A percentile compares a stretch with the other conserved stretches of the same genome.
Evolutionary conservation across 2,329 filamentous ascomycete species (phyloP).

Genomic region (Paradendryphiella salina): DNA sequence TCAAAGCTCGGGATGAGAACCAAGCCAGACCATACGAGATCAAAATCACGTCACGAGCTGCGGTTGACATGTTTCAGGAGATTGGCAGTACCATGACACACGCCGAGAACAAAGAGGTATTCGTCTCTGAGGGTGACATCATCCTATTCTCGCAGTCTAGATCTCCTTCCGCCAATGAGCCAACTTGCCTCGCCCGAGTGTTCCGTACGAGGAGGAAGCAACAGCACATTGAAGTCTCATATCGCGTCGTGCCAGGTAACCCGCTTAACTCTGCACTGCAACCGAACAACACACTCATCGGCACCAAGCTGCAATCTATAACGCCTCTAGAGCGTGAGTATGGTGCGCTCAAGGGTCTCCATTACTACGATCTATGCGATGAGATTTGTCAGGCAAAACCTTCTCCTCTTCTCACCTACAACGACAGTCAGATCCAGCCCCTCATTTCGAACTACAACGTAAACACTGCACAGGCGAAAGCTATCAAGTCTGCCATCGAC

Average conservation of each 20-base stretch:
- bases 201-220: slow-evolving; percentile 80
- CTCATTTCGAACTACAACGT: slow-evolving; percentile 78
- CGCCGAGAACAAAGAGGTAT: slow-evolving; percentile 69
- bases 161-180: slow-evolving; percentile 68
- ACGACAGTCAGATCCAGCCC: slow-evolving; percentile 69
- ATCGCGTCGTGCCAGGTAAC: slow-evolving; percentile 72
- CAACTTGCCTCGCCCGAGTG: slow-evolving; percentile 85
- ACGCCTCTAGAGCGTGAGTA: slow-evolving; percentile 95
- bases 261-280: slow-evolving; percentile 67
- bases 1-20: slow-evolving; percentile 85
- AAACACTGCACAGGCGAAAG: slow-evolving; percentile 86
- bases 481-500: slow-evolving; percentile 86
- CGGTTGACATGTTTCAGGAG: slow-evolving; percentile 90
- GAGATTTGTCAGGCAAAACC: slow-evolving; percentile 89
- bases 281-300: slow-evolving; percentile 71
- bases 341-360: slow-evolving; percentile 83
- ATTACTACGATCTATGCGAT: slow-evolving; percentile 94
- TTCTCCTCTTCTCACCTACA: slow-evolving; percentile 82
- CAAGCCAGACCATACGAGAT: slow-evolving; percentile 80
- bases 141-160: slow-evolving; percentile 77
- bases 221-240: slow-evolving; percentile 79
- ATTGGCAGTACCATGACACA: slow-evolving; percentile 81
- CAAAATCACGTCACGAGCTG: slow-evolving; percentile 83
- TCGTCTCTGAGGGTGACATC: slow-evolving; percentile 82
- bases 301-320: slow-evolving; percentile 86